A percentile compares a stretch with the other conserved stretches of the same genome.
These are phyloP conservation scores for Paraglomus occultum DNA, from an alignment of 192 early-diverging fungal species.

Conservation along the genomic window DNA sequence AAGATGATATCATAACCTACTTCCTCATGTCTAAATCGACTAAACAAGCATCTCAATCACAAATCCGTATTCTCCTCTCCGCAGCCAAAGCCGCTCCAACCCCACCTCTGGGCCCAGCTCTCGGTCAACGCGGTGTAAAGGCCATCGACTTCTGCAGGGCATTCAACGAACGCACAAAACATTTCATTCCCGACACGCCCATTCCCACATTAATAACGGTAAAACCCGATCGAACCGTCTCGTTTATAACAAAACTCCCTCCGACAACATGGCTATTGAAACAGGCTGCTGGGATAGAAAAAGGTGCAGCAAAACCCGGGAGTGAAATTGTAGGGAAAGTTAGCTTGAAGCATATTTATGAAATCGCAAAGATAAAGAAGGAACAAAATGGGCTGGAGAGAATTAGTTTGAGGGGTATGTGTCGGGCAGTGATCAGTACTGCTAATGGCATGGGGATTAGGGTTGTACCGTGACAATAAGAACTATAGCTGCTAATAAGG, in stretches of 20 bases:
- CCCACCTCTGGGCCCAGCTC: conserved; percentile 91
- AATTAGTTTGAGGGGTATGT: conserved; percentile 65
- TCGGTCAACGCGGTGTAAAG: conserved; percentile 96
- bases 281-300: conserved; percentile 82
- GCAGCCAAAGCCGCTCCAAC: conserved; percentile 94
- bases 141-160: conserved; percentile 98
- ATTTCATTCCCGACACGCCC: conserved; percentile 75
- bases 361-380: conserved; percentile 89
- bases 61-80: conserved; percentile 74
- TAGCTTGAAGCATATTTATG: conserved; percentile 91
- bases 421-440: conserved; percentile 70
- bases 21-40: conserved; percentile 40
- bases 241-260: conserved; percentile 83
- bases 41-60: conserved; percentile 41
- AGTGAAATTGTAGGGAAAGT: conserved; percentile 75
- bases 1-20: not conserved
- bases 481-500: not conserved
- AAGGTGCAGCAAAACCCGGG: conserved; percentile 79
- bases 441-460: conserved; percentile 82
- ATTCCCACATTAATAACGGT: conserved; percentile 81
- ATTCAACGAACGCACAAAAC: conserved; percentile 95
- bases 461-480: conserved; percentile 69
- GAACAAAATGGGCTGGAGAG: conserved; percentile 76
- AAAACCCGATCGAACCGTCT: conserved; percentile 89
- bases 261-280: conserved; percentile 87